A percentile compares a stretch with the other conserved stretches of the same genome.
Evolutionary conservation across 371 early-diverging fungal species (phyloP).

Genomic region (Capniomyces stellatus): DNA sequence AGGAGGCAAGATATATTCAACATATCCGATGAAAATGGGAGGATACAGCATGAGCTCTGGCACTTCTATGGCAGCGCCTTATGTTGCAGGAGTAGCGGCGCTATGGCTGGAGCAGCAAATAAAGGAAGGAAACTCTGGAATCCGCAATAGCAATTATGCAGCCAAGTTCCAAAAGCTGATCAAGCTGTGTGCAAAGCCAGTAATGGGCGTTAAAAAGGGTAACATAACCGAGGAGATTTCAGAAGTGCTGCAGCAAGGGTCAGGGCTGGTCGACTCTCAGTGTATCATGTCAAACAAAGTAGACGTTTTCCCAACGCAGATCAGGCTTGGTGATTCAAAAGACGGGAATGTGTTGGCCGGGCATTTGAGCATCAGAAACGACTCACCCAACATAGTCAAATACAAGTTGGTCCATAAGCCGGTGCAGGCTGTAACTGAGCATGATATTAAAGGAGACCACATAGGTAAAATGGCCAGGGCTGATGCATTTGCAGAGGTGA

Average conservation of each 20-base stretch:
- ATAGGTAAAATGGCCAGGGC: not conserved
- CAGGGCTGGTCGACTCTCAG: not conserved
- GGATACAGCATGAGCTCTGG: constrained; percentile 39
- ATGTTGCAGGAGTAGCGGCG: constrained; percentile 47
- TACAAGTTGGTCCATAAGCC: not conserved
- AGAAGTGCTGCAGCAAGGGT: not conserved
- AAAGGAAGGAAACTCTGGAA: not conserved
- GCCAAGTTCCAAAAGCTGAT: not conserved
- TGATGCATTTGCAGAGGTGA: not conserved
- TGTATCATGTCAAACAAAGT: constrained; percentile 4
- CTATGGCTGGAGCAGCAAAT: constrained; percentile 29
- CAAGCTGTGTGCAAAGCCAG: not conserved
- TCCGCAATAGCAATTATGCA: not conserved
- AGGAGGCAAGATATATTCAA: constrained; percentile 54
- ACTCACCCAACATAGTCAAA: not conserved
- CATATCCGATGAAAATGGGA: constrained; percentile 31
- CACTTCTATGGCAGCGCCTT: constrained; percentile 57
- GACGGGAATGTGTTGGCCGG: not conserved
- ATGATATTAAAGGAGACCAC: not conserved
- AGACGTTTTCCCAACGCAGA: not conserved
- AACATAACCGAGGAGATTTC: not conserved
- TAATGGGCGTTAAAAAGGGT: not conserved
- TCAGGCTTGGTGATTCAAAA: not conserved
- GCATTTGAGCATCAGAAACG: not conserved
- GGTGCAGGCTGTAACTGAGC: not conserved